Percentiles rank a stretch among this genome's conserved stretches.
These are phyloP conservation scores for Ichthyophthirius multifiliis DNA, from an alignment of 169 alveolate species.

Conservation along the genomic window DNA sequence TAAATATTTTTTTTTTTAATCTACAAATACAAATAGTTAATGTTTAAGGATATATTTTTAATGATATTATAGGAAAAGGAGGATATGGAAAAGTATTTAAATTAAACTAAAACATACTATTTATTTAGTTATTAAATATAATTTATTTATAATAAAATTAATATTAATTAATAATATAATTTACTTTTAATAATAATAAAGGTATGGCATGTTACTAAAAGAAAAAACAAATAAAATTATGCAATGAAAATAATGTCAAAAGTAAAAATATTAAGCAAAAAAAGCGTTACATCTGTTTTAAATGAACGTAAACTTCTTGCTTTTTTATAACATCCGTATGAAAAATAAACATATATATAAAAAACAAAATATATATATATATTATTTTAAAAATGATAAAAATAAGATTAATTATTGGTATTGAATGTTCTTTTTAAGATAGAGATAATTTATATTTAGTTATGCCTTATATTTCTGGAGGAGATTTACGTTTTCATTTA, in stretches of 20 bases:
- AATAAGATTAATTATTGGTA: conserved; percentile 68
- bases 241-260: conserved; percentile 82
- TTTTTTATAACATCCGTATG: conserved; percentile 64
- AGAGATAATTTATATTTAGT: conserved; percentile 77
- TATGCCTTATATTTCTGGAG: conserved; percentile 80
- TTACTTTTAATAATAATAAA: conserved; percentile 42
- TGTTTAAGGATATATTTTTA: not conserved
- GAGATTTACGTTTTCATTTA: conserved; percentile 82
- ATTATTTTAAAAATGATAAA: not conserved
- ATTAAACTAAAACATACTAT: no score
- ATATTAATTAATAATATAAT: not conserved
- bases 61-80: conserved; percentile 69
- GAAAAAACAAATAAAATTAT: conserved; percentile 59
- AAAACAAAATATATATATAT: not conserved
- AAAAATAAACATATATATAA: not conserved
- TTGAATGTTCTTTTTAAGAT: conserved; percentile 81
- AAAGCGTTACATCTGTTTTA: conserved; percentile 70
- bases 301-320: conserved; percentile 72
- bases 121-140: not conserved
- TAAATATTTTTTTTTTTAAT: not conserved
- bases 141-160: not conserved
- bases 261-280: conserved; percentile 65
- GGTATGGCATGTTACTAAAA: conserved; percentile 81
- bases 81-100: conserved; percentile 79
- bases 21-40: not conserved